phyloP scores from a whole-genome alignment of 106 monocot species.

The Phalaenopsis equestris region DNA sequence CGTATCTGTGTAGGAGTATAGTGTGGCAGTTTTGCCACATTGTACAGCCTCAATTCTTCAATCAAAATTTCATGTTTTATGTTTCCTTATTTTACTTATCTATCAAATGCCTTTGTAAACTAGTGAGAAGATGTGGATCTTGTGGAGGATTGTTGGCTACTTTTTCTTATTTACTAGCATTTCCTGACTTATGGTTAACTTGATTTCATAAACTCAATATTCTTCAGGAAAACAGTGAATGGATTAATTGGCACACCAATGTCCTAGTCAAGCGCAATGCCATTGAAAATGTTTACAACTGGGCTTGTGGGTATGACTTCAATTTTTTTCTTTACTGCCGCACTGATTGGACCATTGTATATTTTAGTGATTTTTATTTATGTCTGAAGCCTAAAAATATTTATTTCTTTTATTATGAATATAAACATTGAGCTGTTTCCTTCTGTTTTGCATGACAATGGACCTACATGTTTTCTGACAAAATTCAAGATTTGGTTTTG shows the following conservation, averaged over 20 bases:
- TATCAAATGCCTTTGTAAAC: background rate
- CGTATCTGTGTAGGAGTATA: background rate
- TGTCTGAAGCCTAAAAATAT: background rate
- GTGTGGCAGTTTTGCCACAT: background rate
- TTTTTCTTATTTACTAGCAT: background rate
- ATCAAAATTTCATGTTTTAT: background rate
- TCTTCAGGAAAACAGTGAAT: conserved; percentile 64
- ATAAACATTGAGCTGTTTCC: background rate
- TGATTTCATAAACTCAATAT: background rate
- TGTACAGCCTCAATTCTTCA: background rate
- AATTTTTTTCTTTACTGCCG: background rate
- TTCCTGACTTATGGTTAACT: background rate
- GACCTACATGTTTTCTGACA: background rate
- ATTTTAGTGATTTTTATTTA: background rate
- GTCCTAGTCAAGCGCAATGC: conserved; percentile 71
- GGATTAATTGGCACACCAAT: conserved; percentile 79
- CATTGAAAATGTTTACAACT: conserved; percentile 79
- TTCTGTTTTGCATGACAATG: background rate
- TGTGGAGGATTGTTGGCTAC: background rate
- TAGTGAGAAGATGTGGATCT: background rate
- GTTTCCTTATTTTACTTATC: background rate
- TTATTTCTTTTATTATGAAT: background rate
- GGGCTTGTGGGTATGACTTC: conserved; percentile 72
- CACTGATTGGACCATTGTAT: background rate
- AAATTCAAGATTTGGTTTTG: background rate